Evolutionary conservation across 345 rosid species (phyloP).

Genomic region (Gossypium anomalum): DNA sequence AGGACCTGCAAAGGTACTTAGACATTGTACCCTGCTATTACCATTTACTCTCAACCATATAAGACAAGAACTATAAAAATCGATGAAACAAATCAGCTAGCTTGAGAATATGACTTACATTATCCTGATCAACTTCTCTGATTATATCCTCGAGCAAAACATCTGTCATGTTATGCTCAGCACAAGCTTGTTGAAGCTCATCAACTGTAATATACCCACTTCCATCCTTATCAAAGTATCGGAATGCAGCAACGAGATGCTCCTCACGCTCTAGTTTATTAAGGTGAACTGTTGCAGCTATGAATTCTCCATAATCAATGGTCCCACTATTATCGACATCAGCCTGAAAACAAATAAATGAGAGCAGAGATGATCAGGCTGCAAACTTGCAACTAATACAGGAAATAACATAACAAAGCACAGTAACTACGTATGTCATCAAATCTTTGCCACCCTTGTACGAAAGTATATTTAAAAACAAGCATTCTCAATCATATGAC

Average conservation of each 20-base stretch:
- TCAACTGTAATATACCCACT: constrained; percentile 96
- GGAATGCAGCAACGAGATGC: constrained; percentile 95
- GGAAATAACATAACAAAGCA: constrained; percentile 2
- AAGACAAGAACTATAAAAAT: constrained; percentile 22
- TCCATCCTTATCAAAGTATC: constrained; percentile 87
- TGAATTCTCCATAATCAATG: constrained; percentile 92
- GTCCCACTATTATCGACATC: constrained; percentile 98
- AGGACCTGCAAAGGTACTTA: background rate
- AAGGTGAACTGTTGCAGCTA: constrained; percentile 96
- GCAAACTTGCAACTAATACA: constrained; percentile 13
- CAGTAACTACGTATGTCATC: background rate
- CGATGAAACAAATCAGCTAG: background rate
- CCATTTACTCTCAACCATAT: constrained; percentile 12
- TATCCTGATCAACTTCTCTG: constrained; percentile 95
- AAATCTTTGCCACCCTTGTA: background rate
- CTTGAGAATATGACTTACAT: constrained; percentile 45
- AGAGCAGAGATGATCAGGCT: constrained; percentile 12
- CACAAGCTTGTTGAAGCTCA: constrained; percentile 96
- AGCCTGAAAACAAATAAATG: constrained; percentile 50
- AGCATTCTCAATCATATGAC: background rate
- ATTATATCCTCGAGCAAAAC: constrained; percentile 85
- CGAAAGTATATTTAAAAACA: background rate
- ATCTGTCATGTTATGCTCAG: constrained; percentile 89
- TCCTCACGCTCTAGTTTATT: constrained; percentile 96
- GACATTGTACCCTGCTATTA: background rate